Conservation (phyloP, 2,329 filamentous ascomycete genomes). For the Apiospora pterosperma region DNA sequence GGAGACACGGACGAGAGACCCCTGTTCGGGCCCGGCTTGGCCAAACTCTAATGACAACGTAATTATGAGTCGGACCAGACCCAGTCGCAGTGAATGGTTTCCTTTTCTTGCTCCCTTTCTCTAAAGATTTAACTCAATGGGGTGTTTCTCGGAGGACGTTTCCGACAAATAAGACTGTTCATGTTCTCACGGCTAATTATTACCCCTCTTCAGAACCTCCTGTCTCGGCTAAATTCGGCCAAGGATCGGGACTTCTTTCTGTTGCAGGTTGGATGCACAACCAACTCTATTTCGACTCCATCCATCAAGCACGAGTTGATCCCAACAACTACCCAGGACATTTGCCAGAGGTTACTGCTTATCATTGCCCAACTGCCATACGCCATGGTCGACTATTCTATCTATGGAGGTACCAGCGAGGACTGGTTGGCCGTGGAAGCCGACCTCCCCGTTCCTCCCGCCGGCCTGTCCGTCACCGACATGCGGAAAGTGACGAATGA, state of each 20-base stretch:
- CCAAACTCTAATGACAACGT: neutral
- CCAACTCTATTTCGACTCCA: neutral
- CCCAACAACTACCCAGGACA: neutral
- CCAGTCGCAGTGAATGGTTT: too few species aligned
- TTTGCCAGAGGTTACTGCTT: neutral
- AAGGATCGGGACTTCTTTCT: neutral
- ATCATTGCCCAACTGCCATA: neutral
- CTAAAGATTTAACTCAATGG: too few species aligned
- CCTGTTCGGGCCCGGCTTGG: neutral
- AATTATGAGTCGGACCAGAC: too few species aligned
- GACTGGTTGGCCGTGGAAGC: conserved; percentile 41
- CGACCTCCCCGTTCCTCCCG: conserved; percentile 23
- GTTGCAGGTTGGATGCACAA: neutral
- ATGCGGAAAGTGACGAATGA: conserved; percentile 24
- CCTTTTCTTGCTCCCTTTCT: too few species aligned
- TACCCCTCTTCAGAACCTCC: too few species aligned
- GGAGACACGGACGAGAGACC: neutral
- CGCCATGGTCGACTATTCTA: neutral
- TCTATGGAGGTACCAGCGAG: conserved; percentile 35
- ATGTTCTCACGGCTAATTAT: too few species aligned
- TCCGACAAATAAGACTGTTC: too few species aligned
- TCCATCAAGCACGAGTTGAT: neutral
- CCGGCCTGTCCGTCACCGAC: conserved; percentile 18
- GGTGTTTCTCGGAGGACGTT: too few species aligned
- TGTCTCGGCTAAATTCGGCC: neutral